Evolutionary conservation across 768 basidiomycete species (phyloP).

Genomic region (Termitomyces sp.): DNA sequence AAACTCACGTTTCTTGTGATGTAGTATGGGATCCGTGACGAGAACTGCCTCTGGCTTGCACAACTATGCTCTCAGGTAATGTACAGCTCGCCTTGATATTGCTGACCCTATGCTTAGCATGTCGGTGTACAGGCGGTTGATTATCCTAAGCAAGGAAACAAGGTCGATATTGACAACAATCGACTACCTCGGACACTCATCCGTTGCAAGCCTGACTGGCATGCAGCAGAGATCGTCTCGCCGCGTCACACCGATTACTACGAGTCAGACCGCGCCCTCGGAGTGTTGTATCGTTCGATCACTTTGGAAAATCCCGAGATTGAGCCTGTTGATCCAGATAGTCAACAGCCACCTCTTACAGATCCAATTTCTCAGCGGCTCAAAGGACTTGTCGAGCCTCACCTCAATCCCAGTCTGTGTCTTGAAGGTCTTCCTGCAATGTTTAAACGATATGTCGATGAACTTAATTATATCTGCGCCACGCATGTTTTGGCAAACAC

Average conservation of each 20-base stretch:
- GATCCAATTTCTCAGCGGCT: conserved; percentile 40
- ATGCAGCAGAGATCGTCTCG: conserved; percentile 52
- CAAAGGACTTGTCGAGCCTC: conserved; percentile 23
- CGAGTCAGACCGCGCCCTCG: conserved; percentile 65
- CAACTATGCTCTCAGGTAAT: conserved; percentile 51
- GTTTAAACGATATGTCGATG: conserved; percentile 54
- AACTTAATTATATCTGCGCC: conserved; percentile 66
- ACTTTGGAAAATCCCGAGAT: conserved; percentile 35
- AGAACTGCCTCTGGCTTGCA: conserved; percentile 55
- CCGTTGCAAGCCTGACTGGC: conserved; percentile 77
- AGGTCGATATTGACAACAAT: conserved; percentile 47
- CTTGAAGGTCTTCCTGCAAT: conserved; percentile 30
- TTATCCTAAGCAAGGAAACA: conserved; percentile 74
- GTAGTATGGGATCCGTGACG: conserved; percentile 61
- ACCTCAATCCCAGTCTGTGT: conserved; percentile 21
- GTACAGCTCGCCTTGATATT: neutral
- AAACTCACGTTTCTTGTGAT: neutral
- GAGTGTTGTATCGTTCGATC: conserved; percentile 66
- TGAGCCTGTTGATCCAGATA: conserved; percentile 13
- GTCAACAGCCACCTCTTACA: conserved; percentile 14
- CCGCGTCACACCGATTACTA: conserved; percentile 67
- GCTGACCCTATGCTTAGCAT: neutral
- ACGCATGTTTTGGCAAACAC: conserved; percentile 63
- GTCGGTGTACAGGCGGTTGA: conserved; percentile 55
- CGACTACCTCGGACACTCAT: conserved; percentile 54